Evolutionary conservation across 768 basidiomycete genomes (phyloP).

Genomic region (Collybia mongolica): DNA sequence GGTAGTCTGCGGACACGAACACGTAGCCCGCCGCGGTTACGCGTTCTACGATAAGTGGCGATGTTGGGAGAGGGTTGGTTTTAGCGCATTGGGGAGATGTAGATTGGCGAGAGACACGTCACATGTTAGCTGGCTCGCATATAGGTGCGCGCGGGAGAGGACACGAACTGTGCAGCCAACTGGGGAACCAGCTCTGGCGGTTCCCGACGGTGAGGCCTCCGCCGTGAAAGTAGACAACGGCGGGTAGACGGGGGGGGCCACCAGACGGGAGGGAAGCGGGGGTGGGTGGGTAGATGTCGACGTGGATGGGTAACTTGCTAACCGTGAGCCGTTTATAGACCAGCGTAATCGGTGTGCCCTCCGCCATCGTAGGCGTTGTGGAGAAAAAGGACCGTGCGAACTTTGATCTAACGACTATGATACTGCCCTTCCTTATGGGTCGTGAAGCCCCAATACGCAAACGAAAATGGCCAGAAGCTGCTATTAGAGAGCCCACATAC

Average conservation of each 20-base stretch:
- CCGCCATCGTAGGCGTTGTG: no score
- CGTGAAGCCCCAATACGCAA: no score
- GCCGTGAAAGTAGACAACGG: slow-evolving; percentile 46
- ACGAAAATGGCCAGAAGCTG: no score
- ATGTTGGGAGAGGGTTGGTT: neutral
- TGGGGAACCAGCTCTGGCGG: slow-evolving; percentile 59
- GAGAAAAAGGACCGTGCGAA: no score
- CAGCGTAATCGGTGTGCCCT: slow-evolving; percentile 5
- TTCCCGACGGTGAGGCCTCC: slow-evolving; percentile 65
- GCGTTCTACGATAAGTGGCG: slow-evolving; percentile 38
- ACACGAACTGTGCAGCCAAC: slow-evolving; percentile 57
- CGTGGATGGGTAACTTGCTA: slow-evolving; percentile 1
- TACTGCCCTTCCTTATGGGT: no score
- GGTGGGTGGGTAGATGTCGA: slow-evolving; percentile 23
- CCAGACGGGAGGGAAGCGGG: neutral
- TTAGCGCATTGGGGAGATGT: neutral
- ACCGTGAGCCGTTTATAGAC: slow-evolving; percentile 15
- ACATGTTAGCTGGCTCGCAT: neutral
- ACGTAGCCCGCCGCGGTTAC: slow-evolving; percentile 44
- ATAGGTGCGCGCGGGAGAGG: no score
- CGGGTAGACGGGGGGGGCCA: slow-evolving; percentile 16
- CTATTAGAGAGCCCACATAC: no score
- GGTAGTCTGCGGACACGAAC: slow-evolving; percentile 66
- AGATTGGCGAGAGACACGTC: neutral
- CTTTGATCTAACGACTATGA: no score